Base-by-base conservation (phyloP, 352 stramenopile genomes). In the Globisporangium takayamanum region DNA sequence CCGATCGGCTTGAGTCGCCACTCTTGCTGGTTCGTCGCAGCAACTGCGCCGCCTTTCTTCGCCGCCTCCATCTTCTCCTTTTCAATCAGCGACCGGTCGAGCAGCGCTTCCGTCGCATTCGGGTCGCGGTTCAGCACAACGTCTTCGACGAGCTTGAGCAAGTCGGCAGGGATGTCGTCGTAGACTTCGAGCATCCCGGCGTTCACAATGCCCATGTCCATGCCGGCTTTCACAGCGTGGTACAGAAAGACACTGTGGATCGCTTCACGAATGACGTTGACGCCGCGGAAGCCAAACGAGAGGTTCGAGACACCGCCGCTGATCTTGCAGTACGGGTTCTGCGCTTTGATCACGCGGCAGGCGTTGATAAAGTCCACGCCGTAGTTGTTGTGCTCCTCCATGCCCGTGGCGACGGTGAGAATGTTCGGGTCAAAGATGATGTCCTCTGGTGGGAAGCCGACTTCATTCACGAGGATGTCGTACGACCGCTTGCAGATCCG, bases 121-220 rank as follows among this genome's bases (percentile, higher is more conserved):
- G 71, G 50, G 48, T 84, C 74, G 48, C 77, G 91, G 66, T 98
- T 98, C 42, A 98, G 86, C 22, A 99, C 89, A 1, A 97, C 86
- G 61, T 98, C 89, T 62, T 98, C 94, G 25, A 94, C 87, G 26
- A 96, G 77, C 63, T 95, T 73, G 5, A 89, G 80, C 14, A 98
- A 72, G 45, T 98, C 88, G 12, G 60, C 57, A 39, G 83, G 78
- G 53, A 96, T 94, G 47, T 96, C 70, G 62, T 95, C 85, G 63
- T 95, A 94, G 53, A 96, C 73, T 59, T 95, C 76, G 26, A 88
- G 70, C 77, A 85, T 89, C 42, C 87, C 78, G 8, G 95, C 88
- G 72, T 99, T 99, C 45, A 99, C 96, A 71, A 99, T 99, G 63
- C 96, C 96, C 77, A 99, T 97, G 75, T 99, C 96, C 96, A 99